A percentile compares a stretch with the other conserved stretches of the same genome.
phyloP scores from a whole-genome alignment of 768 basidiomycete genomes.

The Coprinopsis strossmayeri region DNA sequence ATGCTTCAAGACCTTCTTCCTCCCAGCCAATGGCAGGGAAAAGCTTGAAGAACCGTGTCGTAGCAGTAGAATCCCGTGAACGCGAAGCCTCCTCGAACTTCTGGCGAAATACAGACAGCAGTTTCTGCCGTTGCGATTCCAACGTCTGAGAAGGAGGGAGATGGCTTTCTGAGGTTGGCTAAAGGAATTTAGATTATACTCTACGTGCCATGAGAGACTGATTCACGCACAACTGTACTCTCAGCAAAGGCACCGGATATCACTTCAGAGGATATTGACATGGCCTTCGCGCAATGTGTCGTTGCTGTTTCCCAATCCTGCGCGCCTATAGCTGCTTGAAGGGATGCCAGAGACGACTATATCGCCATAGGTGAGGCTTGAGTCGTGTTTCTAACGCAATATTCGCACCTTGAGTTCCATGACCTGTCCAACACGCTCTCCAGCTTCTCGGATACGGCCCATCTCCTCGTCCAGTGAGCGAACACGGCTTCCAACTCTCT shows the following conservation, averaged over 20 bases:
- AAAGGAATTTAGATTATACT: conserved; percentile 9
- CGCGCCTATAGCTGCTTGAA: conserved; percentile 70
- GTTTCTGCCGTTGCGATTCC: conserved; percentile 61
- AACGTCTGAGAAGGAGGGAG: conserved; percentile 83
- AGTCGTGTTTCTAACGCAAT: no score
- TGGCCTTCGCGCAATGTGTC: conserved; percentile 84
- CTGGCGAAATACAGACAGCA: conserved; percentile 71
- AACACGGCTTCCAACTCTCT: conserved; percentile 90
- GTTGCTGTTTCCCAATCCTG: conserved; percentile 97
- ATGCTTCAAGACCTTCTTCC: conserved; percentile 82
- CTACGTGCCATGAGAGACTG: background rate
- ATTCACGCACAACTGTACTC: conserved; percentile 65
- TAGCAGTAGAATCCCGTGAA: conserved; percentile 76
- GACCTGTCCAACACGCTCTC: conserved; percentile 88
- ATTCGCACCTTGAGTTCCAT: conserved; percentile 94
- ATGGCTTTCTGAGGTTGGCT: conserved; percentile 91
- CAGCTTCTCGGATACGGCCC: conserved; percentile 79
- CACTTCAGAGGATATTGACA: conserved; percentile 74
- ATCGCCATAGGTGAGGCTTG: no score
- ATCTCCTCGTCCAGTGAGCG: conserved; percentile 89
- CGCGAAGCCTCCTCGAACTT: conserved; percentile 80
- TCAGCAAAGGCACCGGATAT: conserved; percentile 83
- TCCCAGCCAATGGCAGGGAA: conserved; percentile 97
- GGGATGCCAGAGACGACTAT: conserved; percentile 34
- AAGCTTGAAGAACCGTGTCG: conserved; percentile 92